Evolutionary conservation across 2,329 filamentous ascomycete species (phyloP).

Genomic region (Apiospora pterosperma): DNA sequence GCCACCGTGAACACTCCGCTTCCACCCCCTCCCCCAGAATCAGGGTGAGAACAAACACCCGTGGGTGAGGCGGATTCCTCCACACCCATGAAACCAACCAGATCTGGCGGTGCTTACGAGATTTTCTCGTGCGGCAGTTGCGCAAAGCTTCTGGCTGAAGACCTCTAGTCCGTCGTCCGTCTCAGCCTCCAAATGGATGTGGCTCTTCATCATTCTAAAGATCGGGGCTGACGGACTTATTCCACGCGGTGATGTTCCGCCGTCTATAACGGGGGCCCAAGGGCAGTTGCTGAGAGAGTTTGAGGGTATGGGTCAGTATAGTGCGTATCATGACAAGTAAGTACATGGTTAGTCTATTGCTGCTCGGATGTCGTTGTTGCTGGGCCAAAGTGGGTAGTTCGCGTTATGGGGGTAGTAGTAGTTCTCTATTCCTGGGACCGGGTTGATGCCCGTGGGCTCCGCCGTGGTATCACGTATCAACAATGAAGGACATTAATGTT

Average conservation of each 20-base stretch:
- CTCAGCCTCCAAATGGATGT: not conserved
- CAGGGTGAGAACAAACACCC: not conserved
- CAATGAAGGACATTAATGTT: too few species aligned
- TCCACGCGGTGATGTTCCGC: not conserved
- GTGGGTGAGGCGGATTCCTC: not conserved
- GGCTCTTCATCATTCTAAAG: not conserved
- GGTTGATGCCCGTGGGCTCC: too few species aligned
- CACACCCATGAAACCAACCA: not conserved
- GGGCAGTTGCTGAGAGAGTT: not conserved
- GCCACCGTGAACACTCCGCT: too few species aligned
- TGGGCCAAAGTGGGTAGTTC: too few species aligned
- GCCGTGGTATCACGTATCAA: too few species aligned
- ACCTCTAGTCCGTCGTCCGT: not conserved
- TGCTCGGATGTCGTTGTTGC: too few species aligned
- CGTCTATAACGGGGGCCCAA: not conserved
- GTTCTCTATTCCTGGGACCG: too few species aligned
- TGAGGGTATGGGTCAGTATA: not conserved
- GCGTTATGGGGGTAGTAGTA: too few species aligned
- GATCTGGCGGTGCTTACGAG: not conserved
- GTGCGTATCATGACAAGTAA: too few species aligned
- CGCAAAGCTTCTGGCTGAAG: not conserved
- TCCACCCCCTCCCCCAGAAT: too few species aligned
- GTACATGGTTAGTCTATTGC: too few species aligned
- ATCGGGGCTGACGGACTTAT: not conserved
- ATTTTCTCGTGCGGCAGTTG: not conserved